Base-by-base conservation (phyloP, 176 grass and related monocot species). In the Juncus inflexus region DNA sequence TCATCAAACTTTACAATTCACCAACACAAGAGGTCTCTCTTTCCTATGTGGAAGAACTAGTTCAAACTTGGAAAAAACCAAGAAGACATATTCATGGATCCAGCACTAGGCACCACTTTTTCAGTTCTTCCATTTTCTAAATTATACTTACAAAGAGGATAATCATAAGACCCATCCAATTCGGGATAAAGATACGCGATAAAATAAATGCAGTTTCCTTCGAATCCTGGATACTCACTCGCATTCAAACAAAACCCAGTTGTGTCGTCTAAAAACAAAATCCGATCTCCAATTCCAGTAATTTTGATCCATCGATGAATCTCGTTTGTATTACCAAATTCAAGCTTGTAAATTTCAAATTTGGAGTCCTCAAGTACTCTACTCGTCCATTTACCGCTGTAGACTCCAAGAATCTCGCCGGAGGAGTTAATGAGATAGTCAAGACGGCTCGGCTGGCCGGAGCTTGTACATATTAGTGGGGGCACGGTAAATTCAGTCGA, bases 201-300 rank as follows among this genome's bases (percentile, higher is more conserved):
- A 51, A 78, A 83, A 55, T 74, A 83, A 55, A 78, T 37, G 61
- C 54, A 62, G 5, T 56, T 67, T 16, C 67, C 39, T 56, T 15
- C 28, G 7, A 83, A 2, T 59, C 55, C 67, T 3, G 51, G 9
- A 28, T 58, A 58, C 9, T 62, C 54, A 13, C 71, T 83, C 12
- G 61, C 37, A 5, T 10, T 64, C 3, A 74, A 1, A 7, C 60
- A 73, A 15, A 67, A 62, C 2, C 74, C 80, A 0, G 63, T 70
- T 4, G 75, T 63, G 40, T 56, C 68, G 42, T 83, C 80, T 15
- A 83, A 36, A 59, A 78, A 83, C 15, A 83, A 52, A 16, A 55
- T 55, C 8, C 43, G 12, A 12, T 74, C 61, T 1, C 67, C 80
- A 3, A 74, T 58, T 60, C 15, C 67, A 13, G 77, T 45, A 2